phyloP scores from a whole-genome alignment of 2,329 filamentous ascomycete species.

The Xylaria hypoxylon region DNA sequence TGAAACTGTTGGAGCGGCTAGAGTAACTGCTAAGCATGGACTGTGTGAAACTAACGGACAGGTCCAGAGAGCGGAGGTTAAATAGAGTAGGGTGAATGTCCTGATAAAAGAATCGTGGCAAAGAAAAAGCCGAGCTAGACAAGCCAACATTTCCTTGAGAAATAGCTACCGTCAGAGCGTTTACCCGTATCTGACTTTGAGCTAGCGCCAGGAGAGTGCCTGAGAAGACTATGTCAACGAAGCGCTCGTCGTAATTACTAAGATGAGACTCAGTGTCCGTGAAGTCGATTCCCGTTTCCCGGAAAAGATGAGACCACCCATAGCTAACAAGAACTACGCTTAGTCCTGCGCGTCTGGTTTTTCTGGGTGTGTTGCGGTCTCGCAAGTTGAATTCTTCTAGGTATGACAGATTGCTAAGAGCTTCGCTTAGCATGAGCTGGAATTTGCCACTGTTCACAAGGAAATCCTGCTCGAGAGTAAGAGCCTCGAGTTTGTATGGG shows the following conservation, averaged over 20 bases:
- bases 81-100: conserved; percentile 35
- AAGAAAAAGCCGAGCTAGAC: conserved; percentile 44
- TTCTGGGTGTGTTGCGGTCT: conserved; percentile 33
- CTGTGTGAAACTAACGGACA: conserved; percentile 44
- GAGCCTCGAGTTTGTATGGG: conserved; percentile 37
- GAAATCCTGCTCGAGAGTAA: conserved; percentile 43
- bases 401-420: conserved; percentile 37
- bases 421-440: conserved; percentile 41
- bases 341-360: conserved; percentile 28
- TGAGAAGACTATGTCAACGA: conserved; percentile 44
- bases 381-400: conserved; percentile 41
- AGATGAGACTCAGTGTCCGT: conserved; percentile 32
- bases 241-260: conserved; percentile 41
- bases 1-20: conserved; percentile 39
- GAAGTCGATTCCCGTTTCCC: conserved; percentile 42
- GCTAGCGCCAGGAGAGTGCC: conserved; percentile 39
- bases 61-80: conserved; percentile 38
- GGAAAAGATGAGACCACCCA: conserved; percentile 35
- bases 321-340: conserved; percentile 39
- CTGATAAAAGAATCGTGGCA: conserved; percentile 36
- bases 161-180: conserved; percentile 40
- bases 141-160: conserved; percentile 38
- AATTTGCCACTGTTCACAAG: conserved; percentile 42
- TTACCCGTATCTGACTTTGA: conserved; percentile 34
- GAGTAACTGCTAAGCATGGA: conserved; percentile 37